These are phyloP conservation scores for Picochlorum sp. DNA, from an alignment of 139 green algal species.

Conservation along the genomic window DNA sequence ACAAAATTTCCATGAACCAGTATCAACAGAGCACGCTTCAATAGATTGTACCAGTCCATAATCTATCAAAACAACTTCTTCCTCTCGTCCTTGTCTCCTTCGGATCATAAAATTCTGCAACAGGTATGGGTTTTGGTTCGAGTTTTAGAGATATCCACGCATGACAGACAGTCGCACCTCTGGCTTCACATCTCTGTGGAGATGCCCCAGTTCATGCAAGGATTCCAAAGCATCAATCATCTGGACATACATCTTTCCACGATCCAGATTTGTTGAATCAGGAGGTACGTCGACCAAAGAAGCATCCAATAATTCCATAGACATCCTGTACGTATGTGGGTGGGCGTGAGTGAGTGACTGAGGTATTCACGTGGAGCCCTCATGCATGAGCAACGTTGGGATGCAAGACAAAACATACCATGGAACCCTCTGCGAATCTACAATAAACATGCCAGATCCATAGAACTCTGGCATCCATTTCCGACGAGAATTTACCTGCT, in stretches of 20 bases:
- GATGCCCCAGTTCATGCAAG: slow-evolving; percentile 19
- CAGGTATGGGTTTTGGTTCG: neutral
- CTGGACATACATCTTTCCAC: neutral
- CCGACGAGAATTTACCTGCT: neutral
- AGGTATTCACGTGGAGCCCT: too few species aligned
- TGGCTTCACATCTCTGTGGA: slow-evolving; percentile 40
- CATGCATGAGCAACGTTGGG: too few species aligned
- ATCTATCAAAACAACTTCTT: slow-evolving; percentile 2
- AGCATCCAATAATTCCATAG: too few species aligned
- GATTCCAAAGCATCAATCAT: slow-evolving; percentile 27
- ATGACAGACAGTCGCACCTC: slow-evolving; percentile 7
- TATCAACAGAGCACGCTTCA: neutral
- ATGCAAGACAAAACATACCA: too few species aligned
- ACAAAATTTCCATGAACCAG: neutral
- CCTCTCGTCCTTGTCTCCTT: neutral
- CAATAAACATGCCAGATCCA: neutral
- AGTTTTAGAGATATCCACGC: neutral
- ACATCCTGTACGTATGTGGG: too few species aligned
- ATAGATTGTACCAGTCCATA: neutral
- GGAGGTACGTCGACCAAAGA: too few species aligned
- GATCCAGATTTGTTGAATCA: too few species aligned
- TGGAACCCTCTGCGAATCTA: neutral
- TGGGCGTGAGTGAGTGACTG: too few species aligned
- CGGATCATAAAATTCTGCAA: slow-evolving; percentile 1
- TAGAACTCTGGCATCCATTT: slow-evolving; percentile 3